Percentiles rank a stretch among this genome's conserved stretches.
These are phyloP conservation scores for Trichoderma erinaceum DNA, from an alignment of 495 filamentous ascomycete species.

Conservation along the genomic window DNA sequence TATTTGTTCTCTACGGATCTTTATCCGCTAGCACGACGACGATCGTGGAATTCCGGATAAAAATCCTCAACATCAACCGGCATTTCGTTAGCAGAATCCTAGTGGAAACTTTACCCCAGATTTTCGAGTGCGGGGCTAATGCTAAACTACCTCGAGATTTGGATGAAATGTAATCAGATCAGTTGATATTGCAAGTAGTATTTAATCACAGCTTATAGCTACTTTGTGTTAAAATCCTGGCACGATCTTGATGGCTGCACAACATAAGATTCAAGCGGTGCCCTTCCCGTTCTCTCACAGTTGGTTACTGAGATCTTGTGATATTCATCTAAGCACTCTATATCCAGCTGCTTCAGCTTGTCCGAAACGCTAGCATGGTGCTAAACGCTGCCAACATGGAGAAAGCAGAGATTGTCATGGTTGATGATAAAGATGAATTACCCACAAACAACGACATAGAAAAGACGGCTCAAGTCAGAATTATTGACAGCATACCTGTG, in stretches of 20 bases:
- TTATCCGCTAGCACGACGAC: not conserved
- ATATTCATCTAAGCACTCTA: not conserved
- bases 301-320: not conserved
- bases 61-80: not conserved
- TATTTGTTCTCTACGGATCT: not conserved
- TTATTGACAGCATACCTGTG: not conserved
- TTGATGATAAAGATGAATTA: not conserved
- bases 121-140: not conserved
- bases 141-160: not conserved
- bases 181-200: not conserved
- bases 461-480: not conserved
- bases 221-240: not conserved
- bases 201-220: not conserved
- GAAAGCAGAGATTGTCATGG: not conserved
- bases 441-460: not conserved
- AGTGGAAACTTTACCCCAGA: constrained; percentile 12
- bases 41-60: not conserved
- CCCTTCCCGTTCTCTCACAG: not conserved
- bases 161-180: not conserved
- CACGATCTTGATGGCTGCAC: not conserved
- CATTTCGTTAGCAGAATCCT: not conserved
- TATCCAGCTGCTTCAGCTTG: not conserved
- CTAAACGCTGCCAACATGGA: not conserved
- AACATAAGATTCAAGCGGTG: not conserved
- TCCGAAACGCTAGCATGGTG: not conserved